Evolutionary conservation across 805 yeast genomes (phyloP).

Genomic region (Kuraishia capsulata): DNA sequence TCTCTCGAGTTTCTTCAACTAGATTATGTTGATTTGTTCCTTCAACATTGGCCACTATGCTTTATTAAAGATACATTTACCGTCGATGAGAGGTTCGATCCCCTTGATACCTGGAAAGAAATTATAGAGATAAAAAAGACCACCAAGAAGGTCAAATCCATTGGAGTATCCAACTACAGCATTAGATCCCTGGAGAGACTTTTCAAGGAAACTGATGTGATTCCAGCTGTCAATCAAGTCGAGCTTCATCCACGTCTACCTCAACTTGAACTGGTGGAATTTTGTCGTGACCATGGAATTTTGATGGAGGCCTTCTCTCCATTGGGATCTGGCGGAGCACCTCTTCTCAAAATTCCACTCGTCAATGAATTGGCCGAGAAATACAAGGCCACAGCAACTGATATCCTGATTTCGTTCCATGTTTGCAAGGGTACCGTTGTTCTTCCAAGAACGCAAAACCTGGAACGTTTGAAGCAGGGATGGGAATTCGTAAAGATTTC

Average conservation of each 20-base stretch:
- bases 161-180: slow-evolving; percentile 38
- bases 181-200: slow-evolving; percentile 22
- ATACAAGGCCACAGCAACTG: slow-evolving; percentile 34
- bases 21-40: slow-evolving; percentile 34
- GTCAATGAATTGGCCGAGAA: slow-evolving; percentile 35
- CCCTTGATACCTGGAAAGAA: slow-evolving; percentile 23
- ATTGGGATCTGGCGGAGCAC: slow-evolving; percentile 28
- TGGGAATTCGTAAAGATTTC: slow-evolving; percentile 8
- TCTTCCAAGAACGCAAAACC: slow-evolving; percentile 40
- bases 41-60: slow-evolving; percentile 37
- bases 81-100: slow-evolving; percentile 25
- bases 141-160: slow-evolving; percentile 29
- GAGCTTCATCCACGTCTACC: slow-evolving; percentile 35
- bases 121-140: slow-evolving; percentile 24
- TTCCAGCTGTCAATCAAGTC: slow-evolving; percentile 36
- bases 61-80: slow-evolving; percentile 18
- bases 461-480: slow-evolving; percentile 26
- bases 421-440: slow-evolving; percentile 45
- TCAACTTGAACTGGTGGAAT: slow-evolving; percentile 21
- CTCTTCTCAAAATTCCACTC: slow-evolving; percentile 34
- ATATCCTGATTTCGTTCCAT: slow-evolving; percentile 49
- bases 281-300: slow-evolving; percentile 19
- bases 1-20: slow-evolving; percentile 22
- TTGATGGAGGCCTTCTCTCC: slow-evolving; percentile 32
- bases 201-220: slow-evolving; percentile 25